Evolutionary conservation across 345 rosid species (phyloP), one percentile per base, ranked within the genome.

Genomic region (Litchi chinensis): DNA sequence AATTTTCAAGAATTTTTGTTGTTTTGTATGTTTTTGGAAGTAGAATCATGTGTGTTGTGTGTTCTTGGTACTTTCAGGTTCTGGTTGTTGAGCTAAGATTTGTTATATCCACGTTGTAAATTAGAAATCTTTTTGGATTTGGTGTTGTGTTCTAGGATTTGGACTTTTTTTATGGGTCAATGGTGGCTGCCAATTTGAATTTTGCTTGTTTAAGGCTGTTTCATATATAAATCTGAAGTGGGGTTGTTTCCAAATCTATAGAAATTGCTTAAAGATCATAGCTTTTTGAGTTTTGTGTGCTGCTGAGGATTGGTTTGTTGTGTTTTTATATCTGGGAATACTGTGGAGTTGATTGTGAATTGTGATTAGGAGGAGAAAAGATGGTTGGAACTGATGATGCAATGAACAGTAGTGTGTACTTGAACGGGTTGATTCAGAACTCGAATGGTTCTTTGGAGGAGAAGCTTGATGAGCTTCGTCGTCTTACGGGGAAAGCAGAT

Each of bases 401-500:
- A 65, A 76, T 77, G 85, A 74, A 68, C 44, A 64, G 74, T 68
- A 70, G 44, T 72, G 63, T 72, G 7, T 73, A 76, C 71, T 76
- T 90, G 16, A 89, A 92, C 82, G 97, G 91, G 56, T 76, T 81
- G 77, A 82, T 82, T 77, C 93, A 85, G 11, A 87, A 73, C 39
- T 77, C 79, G 24, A 90, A 88, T 80, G 88, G 89, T 73, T 77
- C 79, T 71, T 56, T 85, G 66, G 97, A 90, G 73, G 95, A 90
- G 84, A 96, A 91, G 83, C 91, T 96, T 15, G 95, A 93, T 68
- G 97, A 91, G 65, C 89, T 93, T 76, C 90, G 98, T n/a, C 71
- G 59, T 62, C 83, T 93, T 15, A 59, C 93, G 57, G 95, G 94
- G 22, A 96, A 96, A 82, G 81, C 92, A 1, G 94, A 93, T 37